These are phyloP conservation scores for Lactifluus volemus DNA, from an alignment of 768 basidiomycete species.

Conservation along the genomic window DNA sequence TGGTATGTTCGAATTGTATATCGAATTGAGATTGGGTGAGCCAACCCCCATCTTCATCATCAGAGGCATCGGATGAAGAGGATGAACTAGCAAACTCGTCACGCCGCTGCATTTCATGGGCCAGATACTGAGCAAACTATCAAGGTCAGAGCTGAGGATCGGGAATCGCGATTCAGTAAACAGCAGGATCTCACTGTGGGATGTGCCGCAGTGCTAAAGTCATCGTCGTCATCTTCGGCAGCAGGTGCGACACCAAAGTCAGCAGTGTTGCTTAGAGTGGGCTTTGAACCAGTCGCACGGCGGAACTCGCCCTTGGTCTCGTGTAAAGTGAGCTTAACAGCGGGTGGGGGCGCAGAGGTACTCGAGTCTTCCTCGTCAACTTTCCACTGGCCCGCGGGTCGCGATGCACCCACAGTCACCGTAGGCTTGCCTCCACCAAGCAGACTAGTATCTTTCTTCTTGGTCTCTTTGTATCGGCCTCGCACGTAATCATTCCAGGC, in stretches of 20 bases:
- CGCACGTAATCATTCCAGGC: slow-evolving; percentile 89
- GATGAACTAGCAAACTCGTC: slow-evolving; percentile 47
- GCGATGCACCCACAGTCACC: slow-evolving; percentile 25
- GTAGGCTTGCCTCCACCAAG: slow-evolving; percentile 84
- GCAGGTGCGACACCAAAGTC: slow-evolving; percentile 51
- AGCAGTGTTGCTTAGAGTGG: slow-evolving; percentile 44
- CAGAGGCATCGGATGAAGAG: slow-evolving; percentile 37
- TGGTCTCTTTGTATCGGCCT: slow-evolving; percentile 79
- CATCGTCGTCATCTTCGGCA: slow-evolving; percentile 38
- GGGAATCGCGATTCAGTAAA: background rate
- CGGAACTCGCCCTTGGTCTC: slow-evolving; percentile 50
- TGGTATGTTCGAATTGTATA: slow-evolving; percentile 21
- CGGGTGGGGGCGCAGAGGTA: slow-evolving; percentile 4
- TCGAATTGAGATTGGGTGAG: slow-evolving; percentile 69
- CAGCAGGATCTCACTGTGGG: slow-evolving; percentile 33
- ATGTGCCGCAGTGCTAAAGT: slow-evolving; percentile 34
- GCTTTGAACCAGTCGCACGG: slow-evolving; percentile 36
- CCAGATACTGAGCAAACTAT: slow-evolving; percentile 75
- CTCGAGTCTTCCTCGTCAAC: slow-evolving; percentile 48
- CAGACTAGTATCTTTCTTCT: slow-evolving; percentile 65
- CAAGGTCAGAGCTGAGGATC: background rate
- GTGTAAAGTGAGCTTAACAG: slow-evolving; percentile 11
- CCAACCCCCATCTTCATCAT: slow-evolving; percentile 74
- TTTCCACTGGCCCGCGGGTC: slow-evolving; percentile 41
- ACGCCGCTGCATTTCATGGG: slow-evolving; percentile 59